phyloP scores from a whole-genome alignment of 208 protist genomes.

The Trypanosoma theileri region DNA sequence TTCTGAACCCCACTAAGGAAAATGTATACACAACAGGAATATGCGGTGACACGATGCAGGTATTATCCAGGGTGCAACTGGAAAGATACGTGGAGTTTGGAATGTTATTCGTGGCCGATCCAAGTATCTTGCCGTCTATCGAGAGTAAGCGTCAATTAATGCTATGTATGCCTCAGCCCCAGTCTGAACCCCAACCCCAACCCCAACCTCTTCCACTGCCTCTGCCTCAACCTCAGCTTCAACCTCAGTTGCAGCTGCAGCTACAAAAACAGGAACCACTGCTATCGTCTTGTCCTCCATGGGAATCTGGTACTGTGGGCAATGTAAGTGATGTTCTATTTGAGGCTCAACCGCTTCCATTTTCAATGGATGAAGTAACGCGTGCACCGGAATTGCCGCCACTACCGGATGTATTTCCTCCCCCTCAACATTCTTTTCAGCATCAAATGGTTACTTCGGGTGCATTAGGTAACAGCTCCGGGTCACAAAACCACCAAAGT shows the following conservation, averaged over 20 bases:
- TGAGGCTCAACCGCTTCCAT: slow-evolving; percentile 28
- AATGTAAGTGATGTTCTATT: slow-evolving; percentile 12
- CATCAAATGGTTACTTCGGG: not conserved
- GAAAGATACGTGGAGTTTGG: slow-evolving; percentile 34
- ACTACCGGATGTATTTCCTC: not conserved
- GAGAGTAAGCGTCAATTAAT: slow-evolving; percentile 26
- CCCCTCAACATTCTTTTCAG: not conserved
- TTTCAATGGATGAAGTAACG: slow-evolving; percentile 27
- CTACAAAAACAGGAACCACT: slow-evolving; percentile 12
- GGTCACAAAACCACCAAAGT: not conserved
- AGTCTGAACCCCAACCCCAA: not conserved
- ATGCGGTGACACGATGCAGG: not conserved
- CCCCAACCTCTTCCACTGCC: no score
- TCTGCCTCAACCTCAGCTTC: not conserved
- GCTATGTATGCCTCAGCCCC: not conserved
- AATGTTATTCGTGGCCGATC: slow-evolving; percentile 35
- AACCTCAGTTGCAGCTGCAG: not conserved
- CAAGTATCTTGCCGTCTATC: slow-evolving; percentile 31
- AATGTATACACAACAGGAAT: slow-evolving; percentile 15
- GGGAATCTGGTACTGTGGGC: not conserved
- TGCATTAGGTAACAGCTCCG: not conserved
- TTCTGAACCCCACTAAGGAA: slow-evolving; percentile 37
- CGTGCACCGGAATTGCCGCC: slow-evolving; percentile 20
- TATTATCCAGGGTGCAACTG: slow-evolving; percentile 7
- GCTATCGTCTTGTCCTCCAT: not conserved